phyloP scores from a whole-genome alignment of 148 eudicot species.

The Rhododendron simsii region DNA sequence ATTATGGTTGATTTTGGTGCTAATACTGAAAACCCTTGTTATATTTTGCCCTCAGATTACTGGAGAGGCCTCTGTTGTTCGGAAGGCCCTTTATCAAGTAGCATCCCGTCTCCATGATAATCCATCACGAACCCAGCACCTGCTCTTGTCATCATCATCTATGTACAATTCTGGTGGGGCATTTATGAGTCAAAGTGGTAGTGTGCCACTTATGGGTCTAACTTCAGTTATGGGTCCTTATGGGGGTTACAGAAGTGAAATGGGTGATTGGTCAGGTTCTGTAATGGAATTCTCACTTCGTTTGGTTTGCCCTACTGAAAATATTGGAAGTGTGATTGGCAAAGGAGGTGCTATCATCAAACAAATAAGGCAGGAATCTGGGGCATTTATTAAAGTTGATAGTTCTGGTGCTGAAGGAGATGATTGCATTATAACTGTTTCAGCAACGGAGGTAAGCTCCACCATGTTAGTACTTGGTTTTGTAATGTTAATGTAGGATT shows the following conservation, averaged over 20 bases:
- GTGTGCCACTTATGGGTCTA: slow-evolving; percentile 50
- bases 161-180: slow-evolving; percentile 56
- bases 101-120: slow-evolving; percentile 88
- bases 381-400: slow-evolving; percentile 81
- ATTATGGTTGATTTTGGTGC: not conserved
- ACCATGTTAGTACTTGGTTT: not conserved
- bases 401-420: slow-evolving; percentile 75
- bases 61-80: slow-evolving; percentile 66
- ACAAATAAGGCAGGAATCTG: slow-evolving; percentile 88
- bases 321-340: slow-evolving; percentile 89
- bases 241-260: slow-evolving; percentile 55
- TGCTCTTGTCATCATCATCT: slow-evolving; percentile 60
- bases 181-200: slow-evolving; percentile 42
- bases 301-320: slow-evolving; percentile 80
- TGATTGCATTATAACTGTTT: slow-evolving; percentile 71
- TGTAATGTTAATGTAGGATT: not conserved
- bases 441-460: slow-evolving; percentile 73
- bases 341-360: slow-evolving; percentile 89
- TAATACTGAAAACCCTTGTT: not conserved
- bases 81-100: slow-evolving; percentile 70
- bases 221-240: slow-evolving; percentile 60
- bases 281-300: slow-evolving; percentile 74
- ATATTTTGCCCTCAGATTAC: slow-evolving; percentile 38
- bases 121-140: slow-evolving; percentile 84
- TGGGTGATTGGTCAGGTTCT: slow-evolving; percentile 45